Evolutionary conservation across 2,329 filamentous ascomycete genomes (phyloP).

Genomic region (Dichotomopilus funicola): DNA sequence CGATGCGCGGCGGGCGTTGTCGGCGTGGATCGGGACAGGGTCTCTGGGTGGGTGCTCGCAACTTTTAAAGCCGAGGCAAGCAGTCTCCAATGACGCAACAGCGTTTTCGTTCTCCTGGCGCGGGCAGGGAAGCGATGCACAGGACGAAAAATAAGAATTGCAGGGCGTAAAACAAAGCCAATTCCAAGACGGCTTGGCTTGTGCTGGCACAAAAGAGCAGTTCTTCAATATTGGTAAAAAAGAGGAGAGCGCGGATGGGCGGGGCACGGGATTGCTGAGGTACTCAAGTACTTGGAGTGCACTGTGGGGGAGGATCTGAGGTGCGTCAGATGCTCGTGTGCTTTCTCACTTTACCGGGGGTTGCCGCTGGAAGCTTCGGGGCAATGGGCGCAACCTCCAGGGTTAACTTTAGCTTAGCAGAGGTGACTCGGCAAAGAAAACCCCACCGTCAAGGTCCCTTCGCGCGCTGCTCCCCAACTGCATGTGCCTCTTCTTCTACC

Average conservation of each 20-base stretch:
- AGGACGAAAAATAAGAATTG: too few species aligned
- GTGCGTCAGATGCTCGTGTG: constrained; percentile 12
- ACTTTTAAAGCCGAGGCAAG: constrained; percentile 22
- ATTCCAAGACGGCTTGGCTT: constrained; percentile 3
- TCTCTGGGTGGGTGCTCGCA: background rate
- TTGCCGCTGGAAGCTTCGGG: constrained; percentile 3
- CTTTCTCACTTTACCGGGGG: constrained; percentile 1
- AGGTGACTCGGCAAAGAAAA: constrained; percentile 1
- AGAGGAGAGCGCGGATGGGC: background rate
- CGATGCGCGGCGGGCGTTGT: constrained; percentile 1
- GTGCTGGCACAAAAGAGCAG: constrained; percentile 5
- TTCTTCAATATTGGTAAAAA: background rate
- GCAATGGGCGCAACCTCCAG: background rate
- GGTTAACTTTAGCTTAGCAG: too few species aligned
- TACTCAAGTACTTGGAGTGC: background rate
- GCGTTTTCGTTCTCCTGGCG: constrained; percentile 1
- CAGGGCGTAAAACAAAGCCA: background rate
- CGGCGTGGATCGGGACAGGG: constrained; percentile 8
- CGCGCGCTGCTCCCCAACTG: too few species aligned
- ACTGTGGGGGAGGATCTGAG: background rate
- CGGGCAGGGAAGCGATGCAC: background rate
- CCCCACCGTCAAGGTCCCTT: too few species aligned
- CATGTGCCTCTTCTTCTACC: too few species aligned
- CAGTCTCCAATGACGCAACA: constrained; percentile 23
- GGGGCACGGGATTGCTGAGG: constrained; percentile 1